A percentile compares a stretch with the other conserved stretches of the same genome.
Evolutionary conservation across 140 eudicot species (phyloP).

Genomic region (Erigeron philadelphicus): DNA sequence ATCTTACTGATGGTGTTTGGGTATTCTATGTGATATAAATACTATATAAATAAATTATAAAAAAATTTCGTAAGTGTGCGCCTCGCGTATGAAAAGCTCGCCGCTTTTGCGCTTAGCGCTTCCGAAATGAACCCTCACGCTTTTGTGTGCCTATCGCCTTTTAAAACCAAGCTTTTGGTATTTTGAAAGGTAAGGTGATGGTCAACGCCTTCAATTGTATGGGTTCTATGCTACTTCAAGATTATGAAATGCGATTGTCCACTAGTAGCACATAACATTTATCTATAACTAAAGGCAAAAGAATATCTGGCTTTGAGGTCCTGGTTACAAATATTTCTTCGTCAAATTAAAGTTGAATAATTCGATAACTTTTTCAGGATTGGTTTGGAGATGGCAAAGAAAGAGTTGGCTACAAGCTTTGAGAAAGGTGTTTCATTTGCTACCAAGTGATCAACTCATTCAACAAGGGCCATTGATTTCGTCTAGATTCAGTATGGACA

Average conservation of each 20-base stretch:
- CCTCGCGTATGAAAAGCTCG: no score
- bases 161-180: no score
- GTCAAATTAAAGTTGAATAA: not conserved
- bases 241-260: not conserved
- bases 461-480: constrained; percentile 1
- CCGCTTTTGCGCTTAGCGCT: no score
- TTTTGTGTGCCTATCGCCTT: no score
- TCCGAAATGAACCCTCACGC: no score
- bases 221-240: not conserved
- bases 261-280: not conserved
- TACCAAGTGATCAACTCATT: constrained; percentile 36
- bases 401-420: constrained; percentile 67
- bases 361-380: constrained; percentile 32
- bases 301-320: not conserved
- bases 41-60: no score
- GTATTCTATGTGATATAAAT: no score
- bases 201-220: not conserved
- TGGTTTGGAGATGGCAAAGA: constrained; percentile 78
- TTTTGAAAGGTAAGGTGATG: constrained; percentile 52
- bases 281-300: not conserved
- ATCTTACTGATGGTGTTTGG: no score
- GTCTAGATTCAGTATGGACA: not conserved
- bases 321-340: not conserved
- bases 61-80: no score
- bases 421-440: constrained; percentile 65